Evolutionary conservation across 345 rosid genomes (phyloP).

Genomic region (Dipteronia sinensis): DNA sequence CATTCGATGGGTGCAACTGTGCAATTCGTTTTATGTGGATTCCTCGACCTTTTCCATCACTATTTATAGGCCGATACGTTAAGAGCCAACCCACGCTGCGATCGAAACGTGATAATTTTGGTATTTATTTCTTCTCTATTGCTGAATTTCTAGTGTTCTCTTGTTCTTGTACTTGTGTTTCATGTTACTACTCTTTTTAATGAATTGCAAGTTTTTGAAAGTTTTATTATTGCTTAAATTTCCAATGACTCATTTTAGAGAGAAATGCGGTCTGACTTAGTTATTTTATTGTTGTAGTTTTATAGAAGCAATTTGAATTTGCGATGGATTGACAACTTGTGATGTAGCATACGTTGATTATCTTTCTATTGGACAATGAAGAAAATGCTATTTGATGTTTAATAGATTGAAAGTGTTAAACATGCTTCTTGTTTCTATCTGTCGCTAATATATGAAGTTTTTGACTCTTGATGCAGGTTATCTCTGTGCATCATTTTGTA

Average conservation of each 20-base stretch:
- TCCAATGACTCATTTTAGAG: too few relatives aligned
- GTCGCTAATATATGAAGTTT: background rate
- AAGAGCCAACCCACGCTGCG: conserved; percentile 20
- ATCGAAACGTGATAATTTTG: conserved; percentile 9
- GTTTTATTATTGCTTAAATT: too few relatives aligned
- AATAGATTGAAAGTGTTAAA: background rate
- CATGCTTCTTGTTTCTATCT: too few relatives aligned
- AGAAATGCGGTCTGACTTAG: too few relatives aligned
- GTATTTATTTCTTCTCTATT: conserved; percentile 7
- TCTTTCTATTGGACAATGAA: too few relatives aligned
- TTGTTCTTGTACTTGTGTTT: background rate
- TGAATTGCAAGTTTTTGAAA: background rate
- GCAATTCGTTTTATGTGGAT: conserved; percentile 11
- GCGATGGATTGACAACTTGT: background rate
- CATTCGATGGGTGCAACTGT: conserved; percentile 1
- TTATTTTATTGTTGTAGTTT: background rate
- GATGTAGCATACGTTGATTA: background rate
- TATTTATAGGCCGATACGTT: background rate
- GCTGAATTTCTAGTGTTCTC: conserved; percentile 1
- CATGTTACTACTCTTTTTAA: background rate
- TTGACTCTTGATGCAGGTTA: conserved; percentile 17
- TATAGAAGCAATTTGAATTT: background rate
- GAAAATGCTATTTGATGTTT: background rate
- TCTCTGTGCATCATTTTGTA: conserved; percentile 10
- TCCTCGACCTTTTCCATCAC: background rate